phyloP scores from a whole-genome alignment of 805 yeast genomes.

The Candida sphagnicola region DNA sequence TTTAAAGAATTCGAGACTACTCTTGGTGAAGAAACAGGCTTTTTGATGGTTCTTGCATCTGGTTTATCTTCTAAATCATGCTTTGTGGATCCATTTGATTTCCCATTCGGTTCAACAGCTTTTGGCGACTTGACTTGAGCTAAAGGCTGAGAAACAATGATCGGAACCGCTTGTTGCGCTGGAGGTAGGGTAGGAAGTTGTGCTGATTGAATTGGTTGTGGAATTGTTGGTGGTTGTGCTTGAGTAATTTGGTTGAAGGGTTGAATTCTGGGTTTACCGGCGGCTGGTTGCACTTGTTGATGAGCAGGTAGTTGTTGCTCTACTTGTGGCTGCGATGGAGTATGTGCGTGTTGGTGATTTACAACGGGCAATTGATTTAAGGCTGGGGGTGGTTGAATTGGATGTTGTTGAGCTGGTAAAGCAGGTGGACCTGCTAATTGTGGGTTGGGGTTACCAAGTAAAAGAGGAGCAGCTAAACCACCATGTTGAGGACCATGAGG shows the following conservation, averaged over 20 bases:
- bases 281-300: slow-evolving; percentile 4
- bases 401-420: slow-evolving; percentile 13
- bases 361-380: slow-evolving; percentile 15
- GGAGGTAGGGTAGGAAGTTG: no score
- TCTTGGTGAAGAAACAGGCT: slow-evolving; percentile 15
- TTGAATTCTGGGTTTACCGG: slow-evolving; percentile 4
- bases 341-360: slow-evolving; percentile 5
- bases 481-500: slow-evolving; percentile 9
- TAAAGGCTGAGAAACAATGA: not conserved
- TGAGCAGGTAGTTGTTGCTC: slow-evolving; percentile 4
- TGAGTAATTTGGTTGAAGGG: slow-evolving; percentile 4
- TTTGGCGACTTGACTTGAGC: slow-evolving; percentile 5
- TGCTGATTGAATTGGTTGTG: no score
- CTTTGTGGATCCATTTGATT: slow-evolving; percentile 18
- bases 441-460: slow-evolving; percentile 1
- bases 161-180: slow-evolving; percentile 5
- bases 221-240: slow-evolving; percentile 4
- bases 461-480: slow-evolving; percentile 2
- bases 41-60: slow-evolving; percentile 26
- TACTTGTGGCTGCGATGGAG: slow-evolving; percentile 6
- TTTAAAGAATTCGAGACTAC: slow-evolving; percentile 14
- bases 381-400: slow-evolving; percentile 11
- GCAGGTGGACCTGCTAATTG: slow-evolving; percentile 4
- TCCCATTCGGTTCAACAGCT: slow-evolving; percentile 1
- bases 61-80: slow-evolving; percentile 37